These are phyloP conservation scores for Cyberlindnera samutprakarnensis DNA, from an alignment of 805 yeast species.

Conservation along the genomic window DNA sequence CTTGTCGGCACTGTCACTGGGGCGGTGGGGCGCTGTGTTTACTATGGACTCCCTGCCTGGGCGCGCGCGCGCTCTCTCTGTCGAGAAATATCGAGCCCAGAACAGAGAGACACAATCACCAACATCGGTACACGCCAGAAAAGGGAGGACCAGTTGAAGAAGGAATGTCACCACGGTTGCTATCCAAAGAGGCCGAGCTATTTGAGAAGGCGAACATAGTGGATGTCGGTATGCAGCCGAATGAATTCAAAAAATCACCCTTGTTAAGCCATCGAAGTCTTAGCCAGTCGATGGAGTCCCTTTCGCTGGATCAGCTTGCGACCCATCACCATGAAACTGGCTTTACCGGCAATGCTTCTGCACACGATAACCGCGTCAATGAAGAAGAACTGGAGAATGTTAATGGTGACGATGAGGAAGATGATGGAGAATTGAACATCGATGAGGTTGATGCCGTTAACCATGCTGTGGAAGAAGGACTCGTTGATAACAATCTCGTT, in stretches of 20 bases:
- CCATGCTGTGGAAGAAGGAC: slow-evolving; percentile 19
- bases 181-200: slow-evolving; percentile 23
- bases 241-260: slow-evolving; percentile 7
- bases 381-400: background rate
- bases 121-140: too few species aligned
- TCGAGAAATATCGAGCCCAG: too few species aligned
- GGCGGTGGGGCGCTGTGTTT: too few species aligned
- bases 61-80: too few species aligned
- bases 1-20: too few species aligned
- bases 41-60: too few species aligned
- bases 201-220: slow-evolving; percentile 27
- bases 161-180: slow-evolving; percentile 6
- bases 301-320: background rate
- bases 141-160: too few species aligned
- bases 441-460: slow-evolving; percentile 33
- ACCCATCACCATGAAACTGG: background rate
- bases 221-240: slow-evolving; percentile 24
- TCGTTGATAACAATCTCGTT: slow-evolving; percentile 19
- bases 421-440: slow-evolving; percentile 28
- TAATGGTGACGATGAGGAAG: slow-evolving; percentile 6
- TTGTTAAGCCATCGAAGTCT: too few species aligned
- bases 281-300: slow-evolving; percentile 2
- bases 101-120: too few species aligned
- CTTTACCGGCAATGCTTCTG: background rate
- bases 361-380: too few species aligned